Evolutionary conservation across 768 basidiomycete genomes (phyloP), one percentile per base, ranked within the genome.

Genomic region (Pilatotrama ljubarskyi): DNA sequence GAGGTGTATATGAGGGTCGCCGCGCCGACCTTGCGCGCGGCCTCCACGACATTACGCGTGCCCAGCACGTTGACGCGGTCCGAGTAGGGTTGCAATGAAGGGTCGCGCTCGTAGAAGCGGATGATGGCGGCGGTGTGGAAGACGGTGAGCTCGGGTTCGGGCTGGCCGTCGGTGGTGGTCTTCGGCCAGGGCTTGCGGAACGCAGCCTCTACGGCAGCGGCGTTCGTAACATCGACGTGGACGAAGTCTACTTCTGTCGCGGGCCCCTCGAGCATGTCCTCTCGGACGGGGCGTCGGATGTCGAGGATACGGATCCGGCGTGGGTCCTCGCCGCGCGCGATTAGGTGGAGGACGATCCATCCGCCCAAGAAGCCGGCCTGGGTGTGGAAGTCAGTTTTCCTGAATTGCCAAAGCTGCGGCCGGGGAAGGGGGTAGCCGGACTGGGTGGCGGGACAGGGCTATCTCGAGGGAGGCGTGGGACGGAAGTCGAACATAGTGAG

Each of bases 121-220:
- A 91, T 91, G 63, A 80, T 88, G 17, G 90, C 87, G 0, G 86
- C 90, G 20, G 87, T 87, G 68, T 91, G 88, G 70, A 90, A 88
- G 9, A 92, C 81, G 0, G 90, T 89, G 20, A 87, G 73, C 52
- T 78, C 77, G 1, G 75, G 64, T 11, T 74, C 67, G 9, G 62
- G 51, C 6, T 68, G 68, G 22, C 67, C 67, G 10, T 70, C 61
- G 35, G 55, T 6, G 57, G 25, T 1, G 62, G 26, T 2, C 64
- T 64, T 1, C 0, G 82, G 80, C 90, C 90, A 92, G 0, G 87
- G 79, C 3, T 82, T 80, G 20, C 67, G 75, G 74, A 92, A 91
- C 0, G 88, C 88, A 1, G 76, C 78, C 13, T 82, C 72, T 17
- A 90, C 80, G 0, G 84, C 80, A 10, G 65, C 69, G 3, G 73